Evolutionary conservation across 2,329 filamentous ascomycete species (phyloP).

Genomic region (Dissoconium aciculare): DNA sequence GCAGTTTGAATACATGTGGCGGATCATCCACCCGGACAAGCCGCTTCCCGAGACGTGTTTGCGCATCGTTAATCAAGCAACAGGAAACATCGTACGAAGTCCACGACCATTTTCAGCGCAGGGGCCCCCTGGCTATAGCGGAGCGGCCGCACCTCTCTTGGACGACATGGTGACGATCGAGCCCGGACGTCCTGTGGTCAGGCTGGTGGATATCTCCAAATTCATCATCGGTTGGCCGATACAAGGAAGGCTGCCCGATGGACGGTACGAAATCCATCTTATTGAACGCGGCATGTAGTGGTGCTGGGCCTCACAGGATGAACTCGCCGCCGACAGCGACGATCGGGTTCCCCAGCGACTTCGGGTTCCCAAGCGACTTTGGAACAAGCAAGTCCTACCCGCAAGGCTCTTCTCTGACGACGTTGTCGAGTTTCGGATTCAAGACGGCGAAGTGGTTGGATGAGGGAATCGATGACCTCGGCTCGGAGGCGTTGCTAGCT

Average conservation of each 20-base stretch:
- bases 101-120: neutral
- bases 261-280: conserved; percentile 3
- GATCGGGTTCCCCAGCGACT: too few relatives aligned
- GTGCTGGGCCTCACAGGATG: conserved; percentile 2
- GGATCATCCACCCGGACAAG: conserved; percentile 8
- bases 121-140: neutral
- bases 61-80: conserved; percentile 6
- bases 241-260: conserved; percentile 4
- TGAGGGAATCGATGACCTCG: too few relatives aligned
- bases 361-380: neutral
- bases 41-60: too few relatives aligned
- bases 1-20: conserved; percentile 3
- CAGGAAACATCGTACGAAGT: conserved; percentile 3
- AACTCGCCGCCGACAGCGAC: neutral
- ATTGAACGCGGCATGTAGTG: conserved; percentile 5
- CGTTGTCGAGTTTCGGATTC: neutral
- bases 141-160: too few relatives aligned
- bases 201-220: neutral
- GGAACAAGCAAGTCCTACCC: neutral
- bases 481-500: too few relatives aligned
- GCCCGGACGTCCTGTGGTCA: conserved; percentile 3
- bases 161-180: conserved; percentile 2
- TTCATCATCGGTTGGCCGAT: neutral
- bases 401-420: neutral
- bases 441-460: conserved; percentile 1